Conservation (phyloP, 2,329 filamentous ascomycete genomes). For the Magnaporthiopsis incrustans region DNA sequence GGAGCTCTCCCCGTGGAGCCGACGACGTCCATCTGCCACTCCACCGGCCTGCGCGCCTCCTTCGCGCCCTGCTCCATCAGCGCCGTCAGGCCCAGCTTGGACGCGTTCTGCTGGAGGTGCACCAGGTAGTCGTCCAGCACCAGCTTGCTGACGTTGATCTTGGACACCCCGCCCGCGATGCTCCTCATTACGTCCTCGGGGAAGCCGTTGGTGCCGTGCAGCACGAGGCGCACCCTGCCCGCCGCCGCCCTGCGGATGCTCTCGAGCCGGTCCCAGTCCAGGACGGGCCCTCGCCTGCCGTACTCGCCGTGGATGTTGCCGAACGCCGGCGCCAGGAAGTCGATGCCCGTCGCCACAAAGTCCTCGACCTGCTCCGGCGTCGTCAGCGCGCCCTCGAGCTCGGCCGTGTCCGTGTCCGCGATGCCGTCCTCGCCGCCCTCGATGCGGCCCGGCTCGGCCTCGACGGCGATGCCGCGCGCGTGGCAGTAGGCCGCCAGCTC, state of each 20-base stretch:
- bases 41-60: no score
- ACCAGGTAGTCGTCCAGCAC: constrained; percentile 37
- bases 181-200: constrained; percentile 36
- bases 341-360: constrained; percentile 63
- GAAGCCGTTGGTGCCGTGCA: constrained; percentile 42
- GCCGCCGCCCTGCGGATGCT: background rate
- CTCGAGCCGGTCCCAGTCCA: background rate
- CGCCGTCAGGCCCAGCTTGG: constrained; percentile 15
- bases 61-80: no score
- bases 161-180: constrained; percentile 36
- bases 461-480: constrained; percentile 54
- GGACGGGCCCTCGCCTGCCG: no score
- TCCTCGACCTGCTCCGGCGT: constrained; percentile 62
- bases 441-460: constrained; percentile 57
- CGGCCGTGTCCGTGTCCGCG: constrained; percentile 38
- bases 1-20: no score
- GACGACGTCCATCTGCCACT: no score
- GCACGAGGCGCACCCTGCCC: constrained; percentile 35
- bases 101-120: constrained; percentile 30
- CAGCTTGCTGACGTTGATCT: constrained; percentile 44
- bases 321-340: constrained; percentile 55
- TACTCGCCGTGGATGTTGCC: no score
- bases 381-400: constrained; percentile 46
- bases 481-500: constrained; percentile 50
- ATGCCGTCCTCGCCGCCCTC: constrained; percentile 62